Evolutionary conservation across 768 basidiomycete species (phyloP).

Genomic region (Mycena maculata): DNA sequence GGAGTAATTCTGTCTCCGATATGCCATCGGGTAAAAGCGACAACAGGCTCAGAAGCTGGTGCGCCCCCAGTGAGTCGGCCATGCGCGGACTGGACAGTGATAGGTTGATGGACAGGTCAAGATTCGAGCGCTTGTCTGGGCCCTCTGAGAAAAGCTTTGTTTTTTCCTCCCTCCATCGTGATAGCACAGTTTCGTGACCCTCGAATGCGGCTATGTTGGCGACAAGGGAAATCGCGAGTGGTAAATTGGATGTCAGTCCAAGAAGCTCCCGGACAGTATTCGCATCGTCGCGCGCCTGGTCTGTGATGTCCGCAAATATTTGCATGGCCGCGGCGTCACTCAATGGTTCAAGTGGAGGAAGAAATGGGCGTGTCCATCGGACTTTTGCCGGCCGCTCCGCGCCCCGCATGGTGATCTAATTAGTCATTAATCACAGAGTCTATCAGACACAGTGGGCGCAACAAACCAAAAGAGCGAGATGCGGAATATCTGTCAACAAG

Average conservation of each 20-base stretch:
- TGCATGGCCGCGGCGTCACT: constrained; percentile 1
- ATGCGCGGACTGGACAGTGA: constrained; percentile 27
- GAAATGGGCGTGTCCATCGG: constrained; percentile 16
- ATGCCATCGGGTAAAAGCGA: constrained; percentile 28
- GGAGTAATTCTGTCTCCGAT: constrained; percentile 14
- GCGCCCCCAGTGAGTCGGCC: constrained; percentile 4
- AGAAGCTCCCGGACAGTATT: constrained; percentile 5
- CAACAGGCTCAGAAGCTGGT: constrained; percentile 10
- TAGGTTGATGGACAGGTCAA: constrained; percentile 20
- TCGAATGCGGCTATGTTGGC: constrained; percentile 25
- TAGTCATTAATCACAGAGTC: background rate
- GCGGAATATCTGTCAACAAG: constrained; percentile 13
- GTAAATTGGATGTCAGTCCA: constrained; percentile 8
- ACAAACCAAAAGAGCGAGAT: constrained; percentile 23
- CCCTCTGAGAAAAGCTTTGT: constrained; percentile 23
- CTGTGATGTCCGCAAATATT: constrained; percentile 17
- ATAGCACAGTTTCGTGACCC: constrained; percentile 11
- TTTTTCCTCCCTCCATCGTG: constrained; percentile 21
- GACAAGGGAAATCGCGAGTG: constrained; percentile 11
- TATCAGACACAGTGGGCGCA: background rate
- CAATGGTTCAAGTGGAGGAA: constrained; percentile 21
- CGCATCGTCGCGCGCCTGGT: background rate
- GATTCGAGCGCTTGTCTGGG: constrained; percentile 21
- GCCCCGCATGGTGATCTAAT: constrained; percentile 25
- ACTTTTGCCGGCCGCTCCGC: constrained; percentile 17